A percentile compares a stretch with the other conserved stretches of the same genome.
Evolutionary conservation across 345 rosid species (phyloP).

Genomic region (Eucalyptus sp.): DNA sequence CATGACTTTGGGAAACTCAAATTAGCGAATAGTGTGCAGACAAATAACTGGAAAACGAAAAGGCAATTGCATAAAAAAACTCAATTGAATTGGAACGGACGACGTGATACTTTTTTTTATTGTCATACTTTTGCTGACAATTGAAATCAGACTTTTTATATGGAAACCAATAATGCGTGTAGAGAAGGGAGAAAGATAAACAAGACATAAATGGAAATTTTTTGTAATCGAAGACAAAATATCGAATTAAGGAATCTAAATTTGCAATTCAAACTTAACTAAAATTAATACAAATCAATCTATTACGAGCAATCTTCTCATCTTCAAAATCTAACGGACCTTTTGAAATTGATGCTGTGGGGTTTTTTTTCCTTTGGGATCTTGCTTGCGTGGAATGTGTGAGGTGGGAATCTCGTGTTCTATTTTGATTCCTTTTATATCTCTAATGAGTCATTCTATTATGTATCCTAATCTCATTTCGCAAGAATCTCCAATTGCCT

Average conservation of each 20-base stretch:
- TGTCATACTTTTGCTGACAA: accelerated
- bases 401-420: accelerated
- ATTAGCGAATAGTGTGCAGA: background rate
- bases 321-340: background rate
- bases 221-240: background rate
- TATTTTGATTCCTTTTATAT: background rate
- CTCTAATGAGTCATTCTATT: background rate
- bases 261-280: background rate
- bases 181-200: background rate
- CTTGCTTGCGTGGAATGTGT: background rate
- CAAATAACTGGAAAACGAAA: background rate
- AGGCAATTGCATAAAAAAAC: background rate
- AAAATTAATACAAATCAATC: background rate
- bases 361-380: too few relatives aligned
- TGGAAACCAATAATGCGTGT: background rate
- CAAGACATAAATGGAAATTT: background rate
- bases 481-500: background rate
- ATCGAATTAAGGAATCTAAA: background rate
- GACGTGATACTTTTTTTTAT: accelerated
- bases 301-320: background rate
- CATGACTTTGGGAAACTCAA: background rate
- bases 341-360: background rate
- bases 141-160: background rate
- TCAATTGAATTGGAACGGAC: background rate
- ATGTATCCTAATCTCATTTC: background rate